These are phyloP conservation scores for Trametes hirsuta DNA, from an alignment of 1,284 basidiomycete species.

Conservation along the genomic window DNA sequence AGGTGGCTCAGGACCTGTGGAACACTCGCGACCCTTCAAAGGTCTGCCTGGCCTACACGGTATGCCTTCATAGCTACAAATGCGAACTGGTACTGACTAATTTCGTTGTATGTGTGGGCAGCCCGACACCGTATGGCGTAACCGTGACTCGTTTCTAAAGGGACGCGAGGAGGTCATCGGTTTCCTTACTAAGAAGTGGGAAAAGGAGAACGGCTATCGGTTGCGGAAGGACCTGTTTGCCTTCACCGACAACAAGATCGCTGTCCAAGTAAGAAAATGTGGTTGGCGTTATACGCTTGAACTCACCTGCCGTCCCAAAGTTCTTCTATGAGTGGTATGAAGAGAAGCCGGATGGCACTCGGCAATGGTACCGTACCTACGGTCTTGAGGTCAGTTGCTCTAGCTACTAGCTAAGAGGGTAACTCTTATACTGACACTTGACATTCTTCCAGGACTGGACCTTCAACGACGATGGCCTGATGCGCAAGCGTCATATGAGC, in stretches of 20 bases:
- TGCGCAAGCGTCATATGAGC: conserved; percentile 61
- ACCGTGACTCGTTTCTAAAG: conserved; percentile 54
- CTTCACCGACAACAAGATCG: conserved; percentile 61
- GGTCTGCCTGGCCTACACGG: conserved; percentile 53
- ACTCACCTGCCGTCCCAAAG: conserved; percentile 27
- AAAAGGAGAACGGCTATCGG: conserved; percentile 47
- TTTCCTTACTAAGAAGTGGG: conserved; percentile 61
- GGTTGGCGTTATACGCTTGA: background rate
- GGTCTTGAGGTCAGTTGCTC: conserved; percentile 46
- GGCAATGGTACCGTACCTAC: conserved; percentile 59
- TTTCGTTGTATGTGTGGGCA: background rate
- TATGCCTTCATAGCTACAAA: conserved; percentile 13
- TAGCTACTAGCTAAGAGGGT: too few relatives aligned
- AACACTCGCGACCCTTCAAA: conserved; percentile 37
- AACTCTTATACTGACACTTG: background rate
- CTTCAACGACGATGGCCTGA: conserved; percentile 54
- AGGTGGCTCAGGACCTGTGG: conserved; percentile 39
- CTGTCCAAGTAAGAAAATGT: conserved; percentile 43
- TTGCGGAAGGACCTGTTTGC: conserved; percentile 62
- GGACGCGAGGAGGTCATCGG: conserved; percentile 51
- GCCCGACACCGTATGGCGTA: conserved; percentile 60
- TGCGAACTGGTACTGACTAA: background rate
- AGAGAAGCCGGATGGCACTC: conserved; percentile 35
- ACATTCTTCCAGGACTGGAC: conserved; percentile 54
- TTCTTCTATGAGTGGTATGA: conserved; percentile 67